These are phyloP conservation scores for Babesia ovata DNA, from an alignment of 169 alveolate genomes.

Conservation along the genomic window DNA sequence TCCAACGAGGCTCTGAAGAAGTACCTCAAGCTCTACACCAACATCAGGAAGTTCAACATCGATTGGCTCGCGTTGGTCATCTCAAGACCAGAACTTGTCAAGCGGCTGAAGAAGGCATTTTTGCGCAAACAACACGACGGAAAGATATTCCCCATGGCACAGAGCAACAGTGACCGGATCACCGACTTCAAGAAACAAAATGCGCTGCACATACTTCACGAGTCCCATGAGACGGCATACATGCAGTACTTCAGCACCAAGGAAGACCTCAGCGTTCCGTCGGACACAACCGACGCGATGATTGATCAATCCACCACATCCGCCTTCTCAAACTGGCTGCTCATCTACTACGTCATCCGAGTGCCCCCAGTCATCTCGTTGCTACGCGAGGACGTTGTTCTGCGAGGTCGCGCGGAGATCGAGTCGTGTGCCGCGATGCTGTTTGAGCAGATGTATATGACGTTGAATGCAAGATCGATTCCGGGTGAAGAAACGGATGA, in stretches of 20 bases:
- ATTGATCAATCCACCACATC: constrained; percentile 46
- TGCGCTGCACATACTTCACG: constrained; percentile 19
- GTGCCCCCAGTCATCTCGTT: constrained; percentile 64
- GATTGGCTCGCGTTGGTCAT: constrained; percentile 57
- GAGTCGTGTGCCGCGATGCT: constrained; percentile 32
- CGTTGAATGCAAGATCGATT: not conserved
- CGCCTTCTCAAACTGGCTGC: constrained; percentile 57
- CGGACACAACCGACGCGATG: constrained; percentile 60
- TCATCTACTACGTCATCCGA: constrained; percentile 49
- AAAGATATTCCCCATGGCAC: constrained; percentile 4
- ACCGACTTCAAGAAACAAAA: constrained; percentile 10
- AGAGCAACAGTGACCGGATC: not conserved
- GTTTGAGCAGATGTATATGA: constrained; percentile 64
- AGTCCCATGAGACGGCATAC: constrained; percentile 9
- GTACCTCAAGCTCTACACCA: constrained; percentile 54
- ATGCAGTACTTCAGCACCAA: constrained; percentile 28
- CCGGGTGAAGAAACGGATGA: too few relatives aligned
- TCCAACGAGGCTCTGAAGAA: constrained; percentile 63
- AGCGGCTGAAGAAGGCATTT: constrained; percentile 22
- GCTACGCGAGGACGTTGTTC: constrained; percentile 57
- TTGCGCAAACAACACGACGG: not conserved
- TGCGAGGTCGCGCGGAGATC: constrained; percentile 28
- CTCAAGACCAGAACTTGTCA: constrained; percentile 47
- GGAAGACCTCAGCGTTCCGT: constrained; percentile 42
- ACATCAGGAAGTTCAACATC: constrained; percentile 59